Evolutionary conservation across 257 asterid genomes (phyloP), one percentile per base, ranked within the genome.

Genomic region (Cordia subcordata): DNA sequence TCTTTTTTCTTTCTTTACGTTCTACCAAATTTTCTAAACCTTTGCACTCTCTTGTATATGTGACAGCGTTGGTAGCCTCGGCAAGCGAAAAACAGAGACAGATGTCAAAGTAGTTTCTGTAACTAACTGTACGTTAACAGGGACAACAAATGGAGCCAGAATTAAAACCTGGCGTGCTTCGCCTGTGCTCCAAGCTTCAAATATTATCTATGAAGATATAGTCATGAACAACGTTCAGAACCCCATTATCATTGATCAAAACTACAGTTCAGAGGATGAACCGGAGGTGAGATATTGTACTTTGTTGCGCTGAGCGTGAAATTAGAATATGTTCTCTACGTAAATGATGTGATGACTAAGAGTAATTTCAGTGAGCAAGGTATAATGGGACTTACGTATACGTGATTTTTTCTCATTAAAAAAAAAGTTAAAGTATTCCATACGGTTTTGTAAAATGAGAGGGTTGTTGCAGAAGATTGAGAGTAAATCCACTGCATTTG

Each of bases 61-160:
- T 23, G 13, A 0, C 73, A 89, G 98, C 5, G 11, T 90, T n/a
- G 98, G 98, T 12, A 87, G 95, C 72, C 60, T 90, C 13, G 98
- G 98, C 1, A 87, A 83, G 61, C 75, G 89, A 0, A 47, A 17
- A 8, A 46, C 54, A 0, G 98, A 90, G 32, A 52, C 55, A 0
- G 58, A 64, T 17, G 83, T 90, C 46, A 61, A 22, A 4, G 76
- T 76, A 12, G 44, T 90, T 17, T 60, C 60, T 0, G 33, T 90
- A 64, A 62, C 2, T 4, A 82, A 85, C 19, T 90, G 96, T 66
- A 85, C 89, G 11, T 51, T 83, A 32, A 71, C 23, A 12, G 78
- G n/a, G 82, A 83, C 98, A 11, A 78, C 83, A 14, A 87, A 90
- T 13, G 95, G 98, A 0, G 95, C 85, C 61, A 85, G n/a, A n/a